These are phyloP conservation scores for Cryptococcus deneoformans DNA, from an alignment of 1,284 basidiomycete genomes.

Conservation along the genomic window DNA sequence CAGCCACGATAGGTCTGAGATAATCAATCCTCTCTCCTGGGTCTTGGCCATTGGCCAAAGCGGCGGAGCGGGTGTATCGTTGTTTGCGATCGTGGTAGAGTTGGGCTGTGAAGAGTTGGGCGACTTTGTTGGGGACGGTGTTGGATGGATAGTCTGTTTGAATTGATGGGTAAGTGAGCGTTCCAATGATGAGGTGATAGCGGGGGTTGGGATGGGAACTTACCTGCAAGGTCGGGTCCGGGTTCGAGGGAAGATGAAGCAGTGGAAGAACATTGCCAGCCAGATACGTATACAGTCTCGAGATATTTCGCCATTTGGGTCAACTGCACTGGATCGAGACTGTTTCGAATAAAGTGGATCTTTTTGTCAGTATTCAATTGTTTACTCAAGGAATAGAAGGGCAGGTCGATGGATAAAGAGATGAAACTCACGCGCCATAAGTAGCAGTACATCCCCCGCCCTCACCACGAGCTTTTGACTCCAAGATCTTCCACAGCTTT, in stretches of 20 bases:
- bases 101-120: slow-evolving; percentile 62
- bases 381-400: background rate
- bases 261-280: slow-evolving; percentile 90
- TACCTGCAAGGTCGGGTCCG: slow-evolving; percentile 91
- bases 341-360: slow-evolving; percentile 38
- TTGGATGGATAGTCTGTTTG: slow-evolving; percentile 59
- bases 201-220: slow-evolving; percentile 11
- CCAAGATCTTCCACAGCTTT: slow-evolving; percentile 70
- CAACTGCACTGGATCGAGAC: slow-evolving; percentile 92
- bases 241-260: slow-evolving; percentile 94
- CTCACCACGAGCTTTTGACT: slow-evolving; percentile 49
- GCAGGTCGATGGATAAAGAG: too few species aligned
- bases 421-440: slow-evolving; percentile 85
- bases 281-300: slow-evolving; percentile 93
- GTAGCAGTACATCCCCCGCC: slow-evolving; percentile 52
- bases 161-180: background rate
- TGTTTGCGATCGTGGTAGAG: slow-evolving; percentile 63
- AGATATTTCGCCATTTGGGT: slow-evolving; percentile 95
- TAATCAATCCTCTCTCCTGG: slow-evolving; percentile 69
- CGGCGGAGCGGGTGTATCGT: slow-evolving; percentile 59
- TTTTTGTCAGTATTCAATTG: background rate
- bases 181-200: slow-evolving; percentile 1
- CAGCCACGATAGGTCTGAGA: slow-evolving; percentile 87
- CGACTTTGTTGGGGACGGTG: slow-evolving; percentile 63
- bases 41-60: slow-evolving; percentile 52